Evolutionary conservation across 116 monocot species (phyloP).

Genomic region (Posidonia oceanica): DNA sequence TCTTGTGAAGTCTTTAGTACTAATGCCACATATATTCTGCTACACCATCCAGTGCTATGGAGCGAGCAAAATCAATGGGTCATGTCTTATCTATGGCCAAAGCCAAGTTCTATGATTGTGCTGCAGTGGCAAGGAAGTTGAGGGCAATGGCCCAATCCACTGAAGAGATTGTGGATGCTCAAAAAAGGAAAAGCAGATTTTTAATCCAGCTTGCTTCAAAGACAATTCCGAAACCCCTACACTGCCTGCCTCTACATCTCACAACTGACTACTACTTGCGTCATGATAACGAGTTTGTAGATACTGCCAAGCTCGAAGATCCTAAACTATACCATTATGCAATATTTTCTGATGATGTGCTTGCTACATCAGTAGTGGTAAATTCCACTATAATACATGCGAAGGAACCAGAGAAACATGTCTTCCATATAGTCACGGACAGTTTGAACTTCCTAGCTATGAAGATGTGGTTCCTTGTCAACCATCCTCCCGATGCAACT

Average conservation of each 20-base stretch:
- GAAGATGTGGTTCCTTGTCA: conserved; percentile 77
- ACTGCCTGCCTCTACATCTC: conserved; percentile 66
- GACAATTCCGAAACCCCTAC: conserved; percentile 72
- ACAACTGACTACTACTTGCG: conserved; percentile 63
- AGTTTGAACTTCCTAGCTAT: conserved; percentile 71
- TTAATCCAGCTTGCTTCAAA: conserved; percentile 77
- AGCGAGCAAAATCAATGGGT: conserved; percentile 69
- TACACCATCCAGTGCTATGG: conserved; percentile 32
- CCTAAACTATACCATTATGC: conserved; percentile 76
- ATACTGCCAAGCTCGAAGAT: conserved; percentile 50
- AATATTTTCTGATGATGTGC: conserved; percentile 92
- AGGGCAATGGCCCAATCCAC: conserved; percentile 61
- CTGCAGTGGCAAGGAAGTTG: conserved; percentile 45
- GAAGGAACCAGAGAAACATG: conserved; percentile 73
- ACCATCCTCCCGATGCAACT: conserved; percentile 40
- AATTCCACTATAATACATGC: conserved; percentile 65
- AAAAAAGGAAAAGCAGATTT: conserved; percentile 62
- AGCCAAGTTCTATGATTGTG: conserved; percentile 39
- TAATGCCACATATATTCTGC: background rate
- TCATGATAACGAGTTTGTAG: conserved; percentile 10
- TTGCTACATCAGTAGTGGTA: conserved; percentile 84
- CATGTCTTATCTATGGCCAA: conserved; percentile 44
- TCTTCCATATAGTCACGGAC: conserved; percentile 92
- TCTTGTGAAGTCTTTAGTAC: background rate
- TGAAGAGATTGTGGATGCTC: conserved; percentile 38